Base-by-base conservation (phyloP, 345 rosid genomes). In the Excoecaria agallocha region DNA sequence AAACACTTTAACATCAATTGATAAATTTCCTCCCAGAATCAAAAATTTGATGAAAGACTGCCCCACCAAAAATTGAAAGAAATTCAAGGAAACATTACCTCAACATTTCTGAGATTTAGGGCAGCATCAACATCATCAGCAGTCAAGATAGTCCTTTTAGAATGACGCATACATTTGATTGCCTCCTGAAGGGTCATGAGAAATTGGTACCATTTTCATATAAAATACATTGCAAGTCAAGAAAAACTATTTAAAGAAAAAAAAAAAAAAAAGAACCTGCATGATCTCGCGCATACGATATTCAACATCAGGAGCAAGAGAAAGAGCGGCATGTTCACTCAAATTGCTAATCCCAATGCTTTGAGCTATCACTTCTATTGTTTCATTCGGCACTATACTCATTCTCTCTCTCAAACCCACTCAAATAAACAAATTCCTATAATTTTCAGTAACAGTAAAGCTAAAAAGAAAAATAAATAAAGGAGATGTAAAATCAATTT, bases 221-320 rank as follows among this genome's bases (percentile, higher is more conserved):
- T 16, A 15, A 51, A 15, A 20, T 25, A 55, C 3, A 51, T 13
- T 15, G 16, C 3, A 15, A 13, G 8, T 22, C 5, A 10, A 55
- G 24, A 19, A 55, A n/a, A 55, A 30, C 2, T 0, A 30, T 30
- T 30, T 30, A 55, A 16, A n/a, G 6, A 19, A 13, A 5, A 55
- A 3, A 55, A 55, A 55, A 83, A n/a, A 59, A 3, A 16, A 17
- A 22, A 11, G 8, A 1, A 90, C 98, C 96, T 92, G 98, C 91
- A 93, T 90, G 74, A 93, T 88, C 85, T 95, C 94, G 69, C 97
- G 97, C 84, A 90, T 83, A 30, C 97, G 97, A 73, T 90, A 95
- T 76, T 93, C 99, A 71, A 91, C 96, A 74, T 95, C 97, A 12
- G 98, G 91, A 73, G 99, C 99, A 66, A 95, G 98, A 73, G 87